phyloP scores from a whole-genome alignment of 192 early-diverging fungal genomes.

The Gaertneriomyces sp. region DNA sequence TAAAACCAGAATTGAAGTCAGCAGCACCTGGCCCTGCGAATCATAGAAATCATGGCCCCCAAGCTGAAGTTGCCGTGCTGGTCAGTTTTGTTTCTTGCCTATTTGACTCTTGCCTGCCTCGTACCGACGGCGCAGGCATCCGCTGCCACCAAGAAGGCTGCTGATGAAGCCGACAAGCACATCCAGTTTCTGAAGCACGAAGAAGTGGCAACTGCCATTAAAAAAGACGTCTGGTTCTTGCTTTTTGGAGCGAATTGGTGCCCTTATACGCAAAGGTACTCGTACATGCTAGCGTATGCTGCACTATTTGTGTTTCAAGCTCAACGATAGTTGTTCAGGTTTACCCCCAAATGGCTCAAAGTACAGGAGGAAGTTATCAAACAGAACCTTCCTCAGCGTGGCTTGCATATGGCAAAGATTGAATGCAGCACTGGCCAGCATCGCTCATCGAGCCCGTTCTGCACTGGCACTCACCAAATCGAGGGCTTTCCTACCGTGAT shows the following conservation, averaged over 20 bases:
- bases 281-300: neutral
- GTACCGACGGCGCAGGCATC: no score
- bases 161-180: constrained; percentile 24
- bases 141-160: neutral
- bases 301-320: neutral
- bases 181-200: neutral
- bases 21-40: no score
- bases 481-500: constrained; percentile 28
- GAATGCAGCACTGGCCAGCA: constrained; percentile 22
- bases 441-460: neutral
- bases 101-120: no score
- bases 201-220: neutral
- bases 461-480: constrained; percentile 4
- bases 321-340: neutral
- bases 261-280: constrained; percentile 5
- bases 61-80: no score
- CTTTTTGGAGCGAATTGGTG: constrained; percentile 18
- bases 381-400: neutral
- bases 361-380: constrained; percentile 10
- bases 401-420: constrained; percentile 27
- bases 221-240: constrained; percentile 11
- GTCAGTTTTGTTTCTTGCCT: no score
- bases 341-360: constrained; percentile 24
- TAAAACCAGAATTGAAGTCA: no score
- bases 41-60: no score